Evolutionary conservation across 306 rosid species (phyloP), one percentile per base, ranked within the genome.

Genomic region (Inga leiocalycina): DNA sequence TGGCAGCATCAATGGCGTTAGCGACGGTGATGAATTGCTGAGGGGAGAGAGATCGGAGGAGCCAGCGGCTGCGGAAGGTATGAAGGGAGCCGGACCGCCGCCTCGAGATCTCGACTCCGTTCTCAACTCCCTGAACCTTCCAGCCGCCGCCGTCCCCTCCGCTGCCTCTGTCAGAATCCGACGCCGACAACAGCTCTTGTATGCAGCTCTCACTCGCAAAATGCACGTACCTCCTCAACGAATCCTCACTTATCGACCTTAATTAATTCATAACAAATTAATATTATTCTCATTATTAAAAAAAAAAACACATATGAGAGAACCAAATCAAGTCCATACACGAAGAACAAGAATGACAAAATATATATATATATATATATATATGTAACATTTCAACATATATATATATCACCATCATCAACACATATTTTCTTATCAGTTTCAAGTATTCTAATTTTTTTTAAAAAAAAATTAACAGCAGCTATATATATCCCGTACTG

Each of bases 241-340:
- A 94, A 77, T 94, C 95, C 76, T 94, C 98, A 51, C 98, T 94
- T n/a, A 92, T 87, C 12, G 98, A 94, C 98, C 98, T 94, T 94
- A 15, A 15, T 52, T 52, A 1, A 52, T 52, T n/a, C 64, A 20
- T n/a, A 20, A 20, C 30, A 57, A 57, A 57, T 20, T 8, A 57
- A 8, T 7, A 54, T 19, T 19, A 57, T 57, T 57, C 30, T 30
- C 9, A 57, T 27, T 27, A n/a, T 8, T 16, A 19, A 54, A 54
- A 19, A 54, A 49, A 14, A 14, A 17, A 52, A 52, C 0, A 52
- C 5, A 52, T 20, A 20, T 56, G 11, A 8, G 62, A 56, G 27
- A 54, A 54, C 3, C 19, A 3, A 9, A 56, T 20, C 62, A 6
- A 39, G 3, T n/a, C 12, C 10, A 3, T 57, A 51, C 20, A 51